A percentile compares a stretch with the other conserved stretches of the same genome.
These are phyloP conservation scores for Lichina pygmaea DNA, from an alignment of 495 filamentous ascomycete species.

Conservation along the genomic window DNA sequence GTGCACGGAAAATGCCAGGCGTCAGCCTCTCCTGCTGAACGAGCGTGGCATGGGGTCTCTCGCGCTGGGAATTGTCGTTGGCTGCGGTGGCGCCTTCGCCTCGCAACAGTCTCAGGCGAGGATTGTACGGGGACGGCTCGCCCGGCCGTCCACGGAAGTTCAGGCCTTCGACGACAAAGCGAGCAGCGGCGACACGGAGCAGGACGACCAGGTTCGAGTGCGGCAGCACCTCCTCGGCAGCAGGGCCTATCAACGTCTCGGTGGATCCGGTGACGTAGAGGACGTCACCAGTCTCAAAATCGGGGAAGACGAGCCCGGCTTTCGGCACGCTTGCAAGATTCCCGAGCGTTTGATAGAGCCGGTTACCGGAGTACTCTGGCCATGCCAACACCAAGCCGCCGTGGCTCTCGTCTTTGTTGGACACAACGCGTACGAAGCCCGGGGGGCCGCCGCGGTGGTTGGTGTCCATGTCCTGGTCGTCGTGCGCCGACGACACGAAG, in stretches of 20 bases:
- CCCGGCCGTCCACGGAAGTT: conserved; percentile 32
- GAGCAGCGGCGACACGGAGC: conserved; percentile 28
- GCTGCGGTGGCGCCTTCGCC: conserved; percentile 14
- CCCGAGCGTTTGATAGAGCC: conserved; percentile 57
- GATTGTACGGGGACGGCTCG: conserved; percentile 47
- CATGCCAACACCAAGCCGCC: conserved; percentile 29
- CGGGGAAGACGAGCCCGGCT: conserved; percentile 39
- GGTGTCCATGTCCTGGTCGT: conserved; percentile 48
- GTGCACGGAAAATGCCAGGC: conserved; percentile 32
- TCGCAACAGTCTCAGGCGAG: conserved; percentile 25
- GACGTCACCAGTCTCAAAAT: conserved; percentile 41
- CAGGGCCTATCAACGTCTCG: conserved; percentile 32
- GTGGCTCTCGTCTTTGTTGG: conserved; percentile 15
- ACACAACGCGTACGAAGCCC: conserved; percentile 42
- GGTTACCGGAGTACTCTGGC: conserved; percentile 61
- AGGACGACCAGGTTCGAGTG: conserved; percentile 45
- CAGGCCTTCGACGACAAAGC: conserved; percentile 33
- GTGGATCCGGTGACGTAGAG: conserved; percentile 42
- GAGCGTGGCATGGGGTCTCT: conserved; percentile 16
- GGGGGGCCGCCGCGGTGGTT: conserved; percentile 53
- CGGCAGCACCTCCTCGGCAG: conserved; percentile 30
- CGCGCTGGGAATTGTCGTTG: conserved; percentile 4
- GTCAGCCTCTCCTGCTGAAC: conserved; percentile 27
- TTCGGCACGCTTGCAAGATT: conserved; percentile 38
- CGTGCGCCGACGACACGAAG: conserved; percentile 41